Conservation (phyloP, 108 stramenopile genomes). For the Cyclotella choctawhatcheeana region DNA sequence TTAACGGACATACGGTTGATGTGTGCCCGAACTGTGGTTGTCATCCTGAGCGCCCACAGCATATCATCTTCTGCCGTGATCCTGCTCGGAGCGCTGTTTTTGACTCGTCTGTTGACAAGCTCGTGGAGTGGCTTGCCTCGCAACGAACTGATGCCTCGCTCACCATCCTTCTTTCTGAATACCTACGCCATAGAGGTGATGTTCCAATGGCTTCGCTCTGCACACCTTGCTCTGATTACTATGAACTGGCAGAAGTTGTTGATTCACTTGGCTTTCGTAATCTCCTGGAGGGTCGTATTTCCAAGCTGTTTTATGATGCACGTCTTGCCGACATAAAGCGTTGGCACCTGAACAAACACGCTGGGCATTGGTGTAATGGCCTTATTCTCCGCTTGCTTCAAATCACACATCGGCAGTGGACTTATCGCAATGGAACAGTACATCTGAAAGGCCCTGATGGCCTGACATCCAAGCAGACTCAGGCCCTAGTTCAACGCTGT, state of each 20-base stretch:
- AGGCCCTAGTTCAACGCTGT: background rate
- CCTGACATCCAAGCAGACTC: background rate
- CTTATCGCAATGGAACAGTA: background rate
- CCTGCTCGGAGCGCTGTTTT: background rate
- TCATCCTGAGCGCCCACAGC: background rate
- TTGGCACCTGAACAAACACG: background rate
- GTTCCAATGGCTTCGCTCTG: background rate
- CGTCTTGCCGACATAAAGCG: background rate
- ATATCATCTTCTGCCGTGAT: background rate
- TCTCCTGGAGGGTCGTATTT: background rate
- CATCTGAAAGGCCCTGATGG: conserved; percentile 5
- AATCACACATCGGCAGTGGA: conserved; percentile 4
- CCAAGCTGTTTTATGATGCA: background rate
- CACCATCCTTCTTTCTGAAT: conserved; percentile 3
- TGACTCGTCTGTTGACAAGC: background rate
- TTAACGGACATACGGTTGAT: conserved; percentile 6
- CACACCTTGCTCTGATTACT: background rate
- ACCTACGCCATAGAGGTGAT: background rate
- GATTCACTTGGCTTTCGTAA: background rate
- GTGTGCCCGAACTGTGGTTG: background rate
- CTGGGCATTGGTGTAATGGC: conserved; percentile 8
- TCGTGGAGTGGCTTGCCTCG: conserved; percentile 4
- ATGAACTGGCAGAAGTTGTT: background rate
- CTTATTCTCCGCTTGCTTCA: background rate
- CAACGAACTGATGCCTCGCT: background rate